Percentiles rank a stretch among this genome's conserved stretches.
These are phyloP conservation scores for Penstemon newberryi DNA, from an alignment of 257 asterid species.

Conservation along the genomic window DNA sequence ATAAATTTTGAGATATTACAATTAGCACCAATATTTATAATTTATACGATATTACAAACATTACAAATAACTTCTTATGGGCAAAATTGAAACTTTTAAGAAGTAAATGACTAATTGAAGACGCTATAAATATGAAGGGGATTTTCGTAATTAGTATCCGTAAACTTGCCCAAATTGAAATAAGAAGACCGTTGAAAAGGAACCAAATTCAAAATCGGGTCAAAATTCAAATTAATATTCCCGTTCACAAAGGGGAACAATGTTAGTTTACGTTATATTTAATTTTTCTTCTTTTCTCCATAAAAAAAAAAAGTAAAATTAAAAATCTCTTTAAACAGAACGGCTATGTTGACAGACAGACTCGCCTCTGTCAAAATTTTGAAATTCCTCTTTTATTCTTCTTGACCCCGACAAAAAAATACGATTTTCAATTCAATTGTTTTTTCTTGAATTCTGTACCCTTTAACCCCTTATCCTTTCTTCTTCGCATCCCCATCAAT, in stretches of 20 bases:
- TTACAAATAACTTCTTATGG: no score
- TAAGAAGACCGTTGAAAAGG: conserved; percentile 36
- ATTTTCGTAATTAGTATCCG: no score
- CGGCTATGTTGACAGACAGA: conserved; percentile 57
- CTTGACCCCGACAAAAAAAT: conserved; percentile 36
- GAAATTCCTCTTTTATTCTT: conserved; percentile 47
- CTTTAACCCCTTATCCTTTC: conserved; percentile 23
- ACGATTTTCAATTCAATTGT: conserved; percentile 40
- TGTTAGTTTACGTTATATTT: conserved; percentile 36
- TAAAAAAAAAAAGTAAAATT: not conserved
- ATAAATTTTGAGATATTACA: no score
- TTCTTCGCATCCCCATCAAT: conserved; percentile 21
- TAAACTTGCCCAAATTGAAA: conserved; percentile 23
- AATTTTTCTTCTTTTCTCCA: not conserved
- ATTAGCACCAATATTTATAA: no score
- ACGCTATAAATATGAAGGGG: no score
- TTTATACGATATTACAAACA: no score
- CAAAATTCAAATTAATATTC: conserved; percentile 38
- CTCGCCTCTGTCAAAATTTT: conserved; percentile 46
- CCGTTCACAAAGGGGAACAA: not conserved
- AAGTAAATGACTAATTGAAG: no score
- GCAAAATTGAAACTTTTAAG: no score
- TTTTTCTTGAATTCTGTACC: conserved; percentile 58
- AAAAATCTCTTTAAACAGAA: conserved; percentile 31
- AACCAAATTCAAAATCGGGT: conserved; percentile 43